A percentile compares a stretch with the other conserved stretches of the same genome.
phyloP scores from a whole-genome alignment of 352 stramenopile species.

The Halophytophthora batemanensis region DNA sequence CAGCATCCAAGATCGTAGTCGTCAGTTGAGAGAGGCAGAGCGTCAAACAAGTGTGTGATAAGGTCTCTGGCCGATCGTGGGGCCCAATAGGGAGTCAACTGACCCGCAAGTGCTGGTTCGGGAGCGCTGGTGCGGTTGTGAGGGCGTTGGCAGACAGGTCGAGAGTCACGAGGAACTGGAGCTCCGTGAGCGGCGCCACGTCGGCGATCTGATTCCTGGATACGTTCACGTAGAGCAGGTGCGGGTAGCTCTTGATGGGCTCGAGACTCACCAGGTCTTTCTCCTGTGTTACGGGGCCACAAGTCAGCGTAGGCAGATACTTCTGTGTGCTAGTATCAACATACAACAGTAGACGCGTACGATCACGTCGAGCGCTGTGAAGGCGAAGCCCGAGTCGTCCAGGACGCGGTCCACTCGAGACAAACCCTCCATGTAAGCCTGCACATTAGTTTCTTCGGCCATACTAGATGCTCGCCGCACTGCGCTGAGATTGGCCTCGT shows the following conservation, averaged over 20 bases:
- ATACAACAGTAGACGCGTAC: conserved; percentile 14
- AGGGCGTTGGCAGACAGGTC: conserved; percentile 65
- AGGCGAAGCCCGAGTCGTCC: conserved; percentile 75
- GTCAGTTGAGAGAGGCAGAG: background rate
- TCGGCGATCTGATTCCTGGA: conserved; percentile 67
- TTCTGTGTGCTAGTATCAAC: background rate
- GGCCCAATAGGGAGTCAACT: background rate
- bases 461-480: conserved; percentile 9
- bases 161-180: conserved; percentile 56
- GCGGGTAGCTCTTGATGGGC: conserved; percentile 53
- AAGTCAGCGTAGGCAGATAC: background rate
- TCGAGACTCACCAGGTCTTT: conserved; percentile 55
- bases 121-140: conserved; percentile 25
- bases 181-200: conserved; percentile 36
- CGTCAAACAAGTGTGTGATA: background rate
- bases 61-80: background rate
- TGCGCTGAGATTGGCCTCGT: too few species aligned
- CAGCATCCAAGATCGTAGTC: background rate
- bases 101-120: conserved; percentile 64
- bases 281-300: conserved; percentile 20
- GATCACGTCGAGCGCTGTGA: conserved; percentile 66
- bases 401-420: conserved; percentile 70
- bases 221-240: conserved; percentile 73
- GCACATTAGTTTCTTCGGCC: conserved; percentile 29
- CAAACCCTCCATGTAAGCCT: conserved; percentile 62